A percentile compares a stretch with the other conserved stretches of the same genome.
Evolutionary conservation across 2,329 filamentous ascomycete genomes (phyloP).

Genomic region (Pseudocercospora fijiensis): DNA sequence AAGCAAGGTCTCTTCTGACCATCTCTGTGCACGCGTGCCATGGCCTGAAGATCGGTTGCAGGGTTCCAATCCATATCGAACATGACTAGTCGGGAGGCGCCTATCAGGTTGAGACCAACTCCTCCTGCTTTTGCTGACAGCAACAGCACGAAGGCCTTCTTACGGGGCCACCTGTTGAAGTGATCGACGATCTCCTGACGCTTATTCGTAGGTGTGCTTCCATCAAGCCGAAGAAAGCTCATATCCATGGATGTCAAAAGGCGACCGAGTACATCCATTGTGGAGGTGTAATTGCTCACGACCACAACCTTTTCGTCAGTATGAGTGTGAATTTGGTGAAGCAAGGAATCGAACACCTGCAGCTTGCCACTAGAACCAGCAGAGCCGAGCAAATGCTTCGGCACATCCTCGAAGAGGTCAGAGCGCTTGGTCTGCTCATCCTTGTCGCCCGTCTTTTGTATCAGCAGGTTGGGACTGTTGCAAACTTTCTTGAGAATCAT

Average conservation of each 20-base stretch:
- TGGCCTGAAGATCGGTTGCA: conserved; percentile 69
- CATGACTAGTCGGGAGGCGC: conserved; percentile 66
- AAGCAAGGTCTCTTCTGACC: conserved; percentile 67
- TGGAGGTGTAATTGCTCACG: conserved; percentile 75
- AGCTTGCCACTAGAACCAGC: conserved; percentile 64
- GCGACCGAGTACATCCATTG: conserved; percentile 64
- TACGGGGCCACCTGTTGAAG: conserved; percentile 62
- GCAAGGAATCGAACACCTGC: conserved; percentile 63
- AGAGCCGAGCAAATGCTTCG: conserved; percentile 55
- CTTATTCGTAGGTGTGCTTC: conserved; percentile 62
- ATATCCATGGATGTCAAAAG: conserved; percentile 62
- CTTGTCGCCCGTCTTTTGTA: conserved; percentile 46
- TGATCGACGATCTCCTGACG: conserved; percentile 67
- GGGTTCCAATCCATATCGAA: conserved; percentile 79
- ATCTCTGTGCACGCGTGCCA: conserved; percentile 72
- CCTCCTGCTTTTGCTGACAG: conserved; percentile 72
- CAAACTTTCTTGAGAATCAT: conserved; percentile 72
- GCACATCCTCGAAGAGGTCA: conserved; percentile 46
- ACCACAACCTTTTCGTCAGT: conserved; percentile 71
- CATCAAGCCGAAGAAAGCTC: conserved; percentile 66
- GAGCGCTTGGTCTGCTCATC: conserved; percentile 38
- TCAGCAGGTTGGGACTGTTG: conserved; percentile 66
- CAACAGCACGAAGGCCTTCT: conserved; percentile 65
- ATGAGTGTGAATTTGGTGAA: conserved; percentile 59
- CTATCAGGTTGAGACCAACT: conserved; percentile 67